Evolutionary conservation across 1,284 basidiomycete genomes (phyloP).

Genomic region (Rhodotorula sp.): DNA sequence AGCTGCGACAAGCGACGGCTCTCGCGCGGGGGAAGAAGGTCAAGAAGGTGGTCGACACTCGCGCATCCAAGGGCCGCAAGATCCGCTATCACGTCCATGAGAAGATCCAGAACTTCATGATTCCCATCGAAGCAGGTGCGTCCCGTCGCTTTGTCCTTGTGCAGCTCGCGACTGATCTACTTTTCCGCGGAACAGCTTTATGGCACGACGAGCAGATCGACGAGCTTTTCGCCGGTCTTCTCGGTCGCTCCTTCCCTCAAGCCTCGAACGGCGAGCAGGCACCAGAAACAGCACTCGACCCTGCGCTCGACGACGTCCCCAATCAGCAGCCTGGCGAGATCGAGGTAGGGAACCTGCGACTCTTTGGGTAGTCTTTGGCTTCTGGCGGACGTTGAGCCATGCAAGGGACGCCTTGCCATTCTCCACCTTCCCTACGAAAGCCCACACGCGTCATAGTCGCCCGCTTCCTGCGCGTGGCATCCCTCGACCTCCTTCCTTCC

Average conservation of each 20-base stretch:
- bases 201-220: constrained; percentile 95
- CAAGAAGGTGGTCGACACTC: constrained; percentile 82
- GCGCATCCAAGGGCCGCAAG: constrained; percentile 88
- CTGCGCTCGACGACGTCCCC: constrained; percentile 15
- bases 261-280: neutral
- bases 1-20: constrained; percentile 52
- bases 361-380: constrained; percentile 11
- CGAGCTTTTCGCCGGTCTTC: constrained; percentile 78
- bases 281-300: neutral
- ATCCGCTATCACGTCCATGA: constrained; percentile 88
- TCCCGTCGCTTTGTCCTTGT: neutral
- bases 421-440: too few species aligned
- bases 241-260: constrained; percentile 55
- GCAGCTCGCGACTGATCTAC: neutral
- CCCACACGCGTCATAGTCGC: too few species aligned
- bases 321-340: constrained; percentile 6
- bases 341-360: constrained; percentile 26
- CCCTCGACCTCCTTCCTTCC: neutral
- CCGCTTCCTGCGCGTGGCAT: neutral
- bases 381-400: too few species aligned
- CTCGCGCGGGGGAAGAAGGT: constrained; percentile 62
- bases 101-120: constrained; percentile 91
- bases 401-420: too few species aligned
- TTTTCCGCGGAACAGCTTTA: constrained; percentile 31
- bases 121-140: constrained; percentile 59